Evolutionary conservation across 73 alveolate species (phyloP).

Genomic region (Halteria grandinella): DNA sequence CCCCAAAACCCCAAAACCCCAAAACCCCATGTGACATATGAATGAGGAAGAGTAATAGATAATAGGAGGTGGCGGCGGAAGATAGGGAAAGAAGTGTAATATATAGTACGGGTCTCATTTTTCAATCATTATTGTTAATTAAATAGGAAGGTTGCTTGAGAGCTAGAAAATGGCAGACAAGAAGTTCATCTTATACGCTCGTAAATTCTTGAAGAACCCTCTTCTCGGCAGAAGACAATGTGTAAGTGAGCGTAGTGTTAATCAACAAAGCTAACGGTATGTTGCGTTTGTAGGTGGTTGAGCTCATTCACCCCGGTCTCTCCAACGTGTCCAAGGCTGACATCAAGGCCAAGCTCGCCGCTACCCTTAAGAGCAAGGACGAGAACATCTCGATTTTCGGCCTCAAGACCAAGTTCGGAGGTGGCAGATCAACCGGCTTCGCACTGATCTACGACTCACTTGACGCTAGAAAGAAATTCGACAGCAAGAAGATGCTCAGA

Average conservation of each 20-base stretch:
- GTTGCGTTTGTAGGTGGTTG: slow-evolving; percentile 62
- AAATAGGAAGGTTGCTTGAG: slow-evolving; percentile 48
- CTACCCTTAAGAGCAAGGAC: slow-evolving; percentile 75
- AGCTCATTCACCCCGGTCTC: slow-evolving; percentile 84
- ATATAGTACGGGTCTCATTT: slow-evolving; percentile 29
- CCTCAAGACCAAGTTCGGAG: slow-evolving; percentile 90
- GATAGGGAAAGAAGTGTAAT: too few species aligned
- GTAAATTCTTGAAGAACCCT: slow-evolving; percentile 79
- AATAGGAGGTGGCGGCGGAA: too few species aligned
- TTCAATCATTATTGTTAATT: slow-evolving; percentile 54
- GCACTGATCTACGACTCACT: slow-evolving; percentile 90
- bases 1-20: too few species aligned
- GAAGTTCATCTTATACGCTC: slow-evolving; percentile 68
- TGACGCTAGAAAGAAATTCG: slow-evolving; percentile 84
- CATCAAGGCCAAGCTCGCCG: slow-evolving; percentile 84
- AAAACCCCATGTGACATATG: too few species aligned
- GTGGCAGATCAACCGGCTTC: slow-evolving; percentile 93
- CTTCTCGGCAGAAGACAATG: slow-evolving; percentile 80
- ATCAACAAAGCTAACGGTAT: background rate
- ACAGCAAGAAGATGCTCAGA: slow-evolving; percentile 78
- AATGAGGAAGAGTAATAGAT: too few species aligned
- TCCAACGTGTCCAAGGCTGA: slow-evolving; percentile 86
- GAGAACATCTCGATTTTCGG: slow-evolving; percentile 84
- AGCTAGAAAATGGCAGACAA: slow-evolving; percentile 53
- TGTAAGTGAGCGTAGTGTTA: slow-evolving; percentile 42